Conservation (phyloP, 2,329 filamentous ascomycete species). For the Aspergillus tubingensis region DNA sequence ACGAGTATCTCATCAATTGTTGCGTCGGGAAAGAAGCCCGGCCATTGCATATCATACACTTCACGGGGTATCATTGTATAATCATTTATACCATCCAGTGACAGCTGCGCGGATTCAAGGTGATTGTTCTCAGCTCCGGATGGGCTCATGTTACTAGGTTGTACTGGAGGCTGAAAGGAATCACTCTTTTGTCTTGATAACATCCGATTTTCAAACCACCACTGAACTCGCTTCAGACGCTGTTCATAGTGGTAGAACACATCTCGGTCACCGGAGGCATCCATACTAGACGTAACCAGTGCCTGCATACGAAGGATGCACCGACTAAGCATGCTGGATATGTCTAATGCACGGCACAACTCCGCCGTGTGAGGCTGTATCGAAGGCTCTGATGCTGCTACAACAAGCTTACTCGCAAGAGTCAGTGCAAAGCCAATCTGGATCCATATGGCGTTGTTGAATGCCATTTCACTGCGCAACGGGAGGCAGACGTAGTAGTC, state of each 20-base stretch:
- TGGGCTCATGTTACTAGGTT: not conserved
- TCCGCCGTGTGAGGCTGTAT: slow-evolving; percentile 5
- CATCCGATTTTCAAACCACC: slow-evolving; percentile 8
- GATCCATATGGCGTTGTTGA: slow-evolving; percentile 46
- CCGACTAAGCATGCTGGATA: slow-evolving; percentile 7
- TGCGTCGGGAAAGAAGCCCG: not conserved
- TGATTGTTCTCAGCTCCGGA: not conserved
- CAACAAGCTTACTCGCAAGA: slow-evolving; percentile 15
- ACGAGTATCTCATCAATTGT: slow-evolving; percentile 9
- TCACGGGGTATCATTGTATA: not conserved
- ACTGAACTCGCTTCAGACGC: slow-evolving; percentile 8
- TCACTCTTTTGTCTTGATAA: not conserved
- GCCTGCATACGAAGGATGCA: slow-evolving; percentile 16
- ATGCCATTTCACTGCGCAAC: slow-evolving; percentile 34
- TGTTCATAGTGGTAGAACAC: slow-evolving; percentile 13
- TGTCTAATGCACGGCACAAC: slow-evolving; percentile 8
- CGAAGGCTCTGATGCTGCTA: slow-evolving; percentile 10
- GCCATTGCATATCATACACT: not conserved
- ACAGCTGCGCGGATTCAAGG: not conserved
- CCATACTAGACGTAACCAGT: slow-evolving; percentile 1
- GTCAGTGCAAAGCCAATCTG: slow-evolving; percentile 37
- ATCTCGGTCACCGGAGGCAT: slow-evolving; percentile 10
- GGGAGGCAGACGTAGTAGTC: slow-evolving; percentile 36
- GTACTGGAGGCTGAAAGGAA: not conserved
- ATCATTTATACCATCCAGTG: not conserved